These are phyloP conservation scores for Podaxis sp. DNA, from an alignment of 768 basidiomycete species.

Conservation along the genomic window DNA sequence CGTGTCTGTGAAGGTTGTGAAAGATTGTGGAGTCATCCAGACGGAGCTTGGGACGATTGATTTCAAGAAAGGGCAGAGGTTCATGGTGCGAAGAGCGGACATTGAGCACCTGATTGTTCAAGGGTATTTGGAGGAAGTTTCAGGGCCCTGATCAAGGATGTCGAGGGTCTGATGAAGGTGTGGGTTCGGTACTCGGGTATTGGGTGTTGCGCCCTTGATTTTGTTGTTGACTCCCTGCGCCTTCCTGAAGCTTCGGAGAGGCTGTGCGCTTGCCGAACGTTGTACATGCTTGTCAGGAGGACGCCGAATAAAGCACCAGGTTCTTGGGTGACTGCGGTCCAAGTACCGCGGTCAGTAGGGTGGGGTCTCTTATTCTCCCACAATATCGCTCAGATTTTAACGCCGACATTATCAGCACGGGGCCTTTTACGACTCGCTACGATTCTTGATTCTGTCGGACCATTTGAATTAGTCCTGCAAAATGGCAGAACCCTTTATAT, in stretches of 20 bases:
- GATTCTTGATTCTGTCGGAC: background rate
- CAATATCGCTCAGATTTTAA: background rate
- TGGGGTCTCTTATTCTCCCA: background rate
- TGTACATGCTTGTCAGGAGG: background rate
- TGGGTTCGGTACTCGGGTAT: background rate
- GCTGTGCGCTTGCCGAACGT: background rate
- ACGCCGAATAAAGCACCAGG: background rate
- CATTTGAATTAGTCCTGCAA: too few species aligned
- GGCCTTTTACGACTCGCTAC: background rate
- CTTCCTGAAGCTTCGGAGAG: background rate
- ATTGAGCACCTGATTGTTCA: slow-evolving; percentile 94
- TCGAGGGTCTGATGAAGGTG: background rate
- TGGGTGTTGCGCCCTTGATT: background rate
- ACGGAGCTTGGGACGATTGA: slow-evolving; percentile 90
- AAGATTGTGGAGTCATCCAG: slow-evolving; percentile 89
- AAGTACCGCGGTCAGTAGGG: background rate
- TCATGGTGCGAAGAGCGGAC: slow-evolving; percentile 83
- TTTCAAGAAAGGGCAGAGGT: slow-evolving; percentile 87
- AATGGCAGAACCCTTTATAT: too few species aligned
- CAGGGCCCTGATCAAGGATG: slow-evolving; percentile 8
- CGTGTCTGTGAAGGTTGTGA: slow-evolving; percentile 82
- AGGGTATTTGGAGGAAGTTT: slow-evolving; percentile 89
- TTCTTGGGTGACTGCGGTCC: background rate
- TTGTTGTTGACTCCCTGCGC: background rate
- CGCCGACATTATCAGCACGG: background rate